Conservation (phyloP, 139 green algal genomes). For the Zygnema circumcarinatum region DNA sequence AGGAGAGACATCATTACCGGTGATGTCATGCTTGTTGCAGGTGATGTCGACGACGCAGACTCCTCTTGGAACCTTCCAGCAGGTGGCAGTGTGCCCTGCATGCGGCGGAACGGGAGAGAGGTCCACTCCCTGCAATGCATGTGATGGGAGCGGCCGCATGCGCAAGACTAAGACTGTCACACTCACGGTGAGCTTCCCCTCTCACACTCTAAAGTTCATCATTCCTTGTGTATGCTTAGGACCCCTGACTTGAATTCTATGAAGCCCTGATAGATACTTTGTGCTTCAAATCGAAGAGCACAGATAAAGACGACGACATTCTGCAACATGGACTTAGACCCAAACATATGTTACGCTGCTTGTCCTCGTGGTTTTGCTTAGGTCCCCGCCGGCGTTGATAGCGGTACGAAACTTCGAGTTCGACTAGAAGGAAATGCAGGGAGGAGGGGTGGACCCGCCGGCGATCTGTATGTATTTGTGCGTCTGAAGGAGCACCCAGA, state of each 20-base stretch:
- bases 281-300: too few species aligned
- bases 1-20: too few species aligned
- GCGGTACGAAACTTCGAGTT: constrained; percentile 83
- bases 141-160: constrained; percentile 88
- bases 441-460: constrained; percentile 63
- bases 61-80: constrained; percentile 92
- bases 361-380: constrained; percentile 20
- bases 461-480: constrained; percentile 97
- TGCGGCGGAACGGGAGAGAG: constrained; percentile 65
- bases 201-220: constrained; percentile 7
- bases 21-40: constrained; percentile 67
- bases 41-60: constrained; percentile 87
- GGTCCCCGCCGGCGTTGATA: constrained; percentile 89
- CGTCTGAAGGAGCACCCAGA: constrained; percentile 82
- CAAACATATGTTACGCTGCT: too few species aligned
- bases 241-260: too few species aligned
- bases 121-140: constrained; percentile 81
- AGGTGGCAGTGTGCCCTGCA: constrained; percentile 66
- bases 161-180: constrained; percentile 85
- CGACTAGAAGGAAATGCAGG: constrained; percentile 78
- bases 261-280: too few species aligned
- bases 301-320: too few species aligned
- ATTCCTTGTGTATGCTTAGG: too few species aligned
- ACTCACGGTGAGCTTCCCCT: constrained; percentile 16
- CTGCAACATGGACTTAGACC: too few species aligned